A percentile compares a stretch with the other conserved stretches of the same genome.
phyloP scores from a whole-genome alignment of 176 grass and related monocot genomes.

The Juncus inflexus region DNA sequence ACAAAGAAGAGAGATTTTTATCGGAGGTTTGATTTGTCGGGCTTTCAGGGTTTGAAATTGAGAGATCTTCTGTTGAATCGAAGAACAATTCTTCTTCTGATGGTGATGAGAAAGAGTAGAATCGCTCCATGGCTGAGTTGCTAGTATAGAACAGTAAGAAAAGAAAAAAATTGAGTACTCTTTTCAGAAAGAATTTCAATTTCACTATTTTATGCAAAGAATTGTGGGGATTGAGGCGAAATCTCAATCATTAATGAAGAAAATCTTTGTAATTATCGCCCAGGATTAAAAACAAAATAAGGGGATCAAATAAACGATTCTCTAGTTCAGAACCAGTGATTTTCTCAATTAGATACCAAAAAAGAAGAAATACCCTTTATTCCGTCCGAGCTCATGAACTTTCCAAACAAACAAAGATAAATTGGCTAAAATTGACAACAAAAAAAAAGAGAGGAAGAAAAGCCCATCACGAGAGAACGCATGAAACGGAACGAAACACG shows the following conservation, averaged over 20 bases:
- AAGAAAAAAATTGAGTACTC: slow-evolving; percentile 9
- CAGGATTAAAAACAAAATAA: not conserved
- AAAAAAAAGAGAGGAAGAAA: not conserved
- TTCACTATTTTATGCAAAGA: not conserved
- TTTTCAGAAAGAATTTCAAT: not conserved
- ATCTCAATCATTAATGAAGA: slow-evolving; percentile 1
- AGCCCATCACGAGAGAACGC: not conserved
- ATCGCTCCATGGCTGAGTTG: slow-evolving; percentile 7
- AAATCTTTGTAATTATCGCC: not conserved
- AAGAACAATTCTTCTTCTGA: slow-evolving; percentile 62
- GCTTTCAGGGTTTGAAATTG: slow-evolving; percentile 39
- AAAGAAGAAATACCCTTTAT: not conserved
- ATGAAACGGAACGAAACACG: slow-evolving; percentile 8
- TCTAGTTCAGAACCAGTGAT: not conserved
- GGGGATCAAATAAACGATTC: slow-evolving; percentile 1
- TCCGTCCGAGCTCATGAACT: not conserved
- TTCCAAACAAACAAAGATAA: not conserved
- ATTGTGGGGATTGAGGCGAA: not conserved
- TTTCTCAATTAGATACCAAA: not conserved
- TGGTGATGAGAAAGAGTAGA: not conserved
- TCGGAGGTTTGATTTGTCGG: slow-evolving; percentile 22
- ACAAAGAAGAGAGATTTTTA: slow-evolving; percentile 3
- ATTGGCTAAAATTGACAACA: not conserved
- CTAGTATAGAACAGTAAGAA: slow-evolving; percentile 16
- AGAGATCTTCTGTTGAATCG: slow-evolving; percentile 67